These are phyloP conservation scores for Tuber indicum DNA, from an alignment of 495 filamentous ascomycete species.

Conservation along the genomic window DNA sequence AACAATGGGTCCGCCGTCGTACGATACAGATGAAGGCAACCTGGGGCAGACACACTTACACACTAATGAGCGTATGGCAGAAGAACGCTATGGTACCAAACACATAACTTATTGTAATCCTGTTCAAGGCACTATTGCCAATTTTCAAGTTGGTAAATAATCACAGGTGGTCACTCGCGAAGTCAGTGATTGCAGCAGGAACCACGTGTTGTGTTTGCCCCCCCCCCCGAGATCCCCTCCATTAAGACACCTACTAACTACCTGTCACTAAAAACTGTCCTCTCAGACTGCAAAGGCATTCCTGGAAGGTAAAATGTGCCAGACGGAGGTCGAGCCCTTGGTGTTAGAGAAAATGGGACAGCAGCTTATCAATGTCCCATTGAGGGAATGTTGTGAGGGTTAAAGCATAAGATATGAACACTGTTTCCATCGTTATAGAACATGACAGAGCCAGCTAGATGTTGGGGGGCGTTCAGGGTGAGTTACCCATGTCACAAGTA, in stretches of 20 bases:
- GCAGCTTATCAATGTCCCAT: background rate
- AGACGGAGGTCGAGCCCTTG: background rate
- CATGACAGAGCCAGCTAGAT: background rate
- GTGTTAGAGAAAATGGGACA: background rate
- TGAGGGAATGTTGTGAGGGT: background rate
- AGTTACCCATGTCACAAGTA: background rate
- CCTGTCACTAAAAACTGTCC: background rate
- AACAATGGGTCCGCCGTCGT: too few species aligned
- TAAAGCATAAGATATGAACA: background rate
- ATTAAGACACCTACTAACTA: background rate
- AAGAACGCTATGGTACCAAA: too few species aligned
- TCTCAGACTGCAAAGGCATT: background rate
- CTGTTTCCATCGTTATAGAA: background rate
- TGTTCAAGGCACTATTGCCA: background rate
- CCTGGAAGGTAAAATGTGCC: background rate
- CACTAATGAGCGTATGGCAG: background rate
- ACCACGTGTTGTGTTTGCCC: background rate
- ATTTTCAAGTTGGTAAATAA: background rate
- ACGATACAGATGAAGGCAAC: too few species aligned
- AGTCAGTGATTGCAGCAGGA: background rate
- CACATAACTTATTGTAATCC: background rate
- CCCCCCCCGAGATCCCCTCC: background rate
- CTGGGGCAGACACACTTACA: fast-evolving
- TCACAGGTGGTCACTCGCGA: background rate
- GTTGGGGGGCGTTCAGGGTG: background rate